Base-by-base conservation (phyloP, 2,329 filamentous ascomycete genomes). In the Diaporthe batatas region DNA sequence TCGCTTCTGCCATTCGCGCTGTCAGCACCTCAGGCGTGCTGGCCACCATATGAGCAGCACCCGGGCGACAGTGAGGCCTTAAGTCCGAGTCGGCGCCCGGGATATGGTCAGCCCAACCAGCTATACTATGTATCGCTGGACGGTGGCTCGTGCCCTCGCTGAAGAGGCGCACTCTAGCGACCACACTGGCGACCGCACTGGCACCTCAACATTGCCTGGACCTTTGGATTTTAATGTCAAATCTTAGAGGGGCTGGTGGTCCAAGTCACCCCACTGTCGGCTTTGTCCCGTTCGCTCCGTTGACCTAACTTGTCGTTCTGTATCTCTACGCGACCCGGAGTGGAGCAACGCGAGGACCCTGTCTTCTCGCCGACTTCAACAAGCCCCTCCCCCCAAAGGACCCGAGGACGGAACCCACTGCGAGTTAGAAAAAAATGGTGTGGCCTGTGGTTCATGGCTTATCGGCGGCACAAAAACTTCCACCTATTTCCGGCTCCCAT, bases 211-310 rank as follows among this genome's bases (percentile, higher is more conserved):
- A 39, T 34, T 36, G 32, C n/a, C 29, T 49, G 36, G 32, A 29
- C 32, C 47, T 39, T 39, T 18, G 32, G 10, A 23, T 39, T 47
- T 5, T 39, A 39, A 51, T 39, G 14, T 67, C 44, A 53, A 53
- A 10, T 34, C 44, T 44, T 32, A 36, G 62, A 65, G 29, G 44
- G 49, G 29, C 62, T 65, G 62, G 14, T 53, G 47, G 62, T 25
- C n/a, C n/a, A 67, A 67, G 21, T 67, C 62, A 53, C 62, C 62
- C 62, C 62, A 67, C 62, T 39, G 62, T 67, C 62, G 62, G 62
- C 47, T 53, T 67, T 67, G n/a, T 67, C 47, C 62, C 62, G 47
- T 53, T 67, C 32, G 47, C 62, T 65, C 62, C 32, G 62, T 67
- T 53, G 44, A 67, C 62, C 44, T 53, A 36, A 25, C 44, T 67